A percentile compares a stretch with the other conserved stretches of the same genome.
phyloP scores from a whole-genome alignment of 2,329 filamentous ascomycete species.

The Fusarium sarcochroum region DNA sequence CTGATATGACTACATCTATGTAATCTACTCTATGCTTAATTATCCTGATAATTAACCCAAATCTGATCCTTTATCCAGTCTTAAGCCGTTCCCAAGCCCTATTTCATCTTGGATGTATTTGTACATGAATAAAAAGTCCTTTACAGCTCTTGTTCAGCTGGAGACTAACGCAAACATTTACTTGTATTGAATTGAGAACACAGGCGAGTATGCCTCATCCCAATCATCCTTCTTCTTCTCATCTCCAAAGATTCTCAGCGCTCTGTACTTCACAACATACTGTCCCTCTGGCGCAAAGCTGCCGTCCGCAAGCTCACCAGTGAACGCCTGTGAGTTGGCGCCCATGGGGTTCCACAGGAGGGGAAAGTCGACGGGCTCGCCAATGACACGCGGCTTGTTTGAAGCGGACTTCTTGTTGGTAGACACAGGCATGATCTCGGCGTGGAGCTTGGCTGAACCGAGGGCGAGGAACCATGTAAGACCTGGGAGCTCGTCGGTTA shows the following conservation, averaged over 20 bases:
- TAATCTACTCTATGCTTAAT: conserved; percentile 5
- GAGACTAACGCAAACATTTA: background rate
- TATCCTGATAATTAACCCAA: background rate
- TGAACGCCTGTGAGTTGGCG: conserved; percentile 54
- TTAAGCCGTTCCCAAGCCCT: background rate
- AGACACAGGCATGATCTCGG: conserved; percentile 60
- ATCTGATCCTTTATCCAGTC: background rate
- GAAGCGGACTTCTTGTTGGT: conserved; percentile 41
- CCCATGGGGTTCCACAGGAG: conserved; percentile 50
- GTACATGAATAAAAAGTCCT: conserved; percentile 14
- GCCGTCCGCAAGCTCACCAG: conserved; percentile 63
- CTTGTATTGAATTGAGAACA: conserved; percentile 63
- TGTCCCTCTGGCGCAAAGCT: conserved; percentile 62
- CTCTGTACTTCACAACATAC: conserved; percentile 65
- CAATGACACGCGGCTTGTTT: conserved; percentile 56
- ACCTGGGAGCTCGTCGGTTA: conserved; percentile 55
- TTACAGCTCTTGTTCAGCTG: no score
- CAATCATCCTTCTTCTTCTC: conserved; percentile 60
- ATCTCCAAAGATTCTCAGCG: conserved; percentile 67
- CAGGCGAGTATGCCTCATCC: conserved; percentile 58
- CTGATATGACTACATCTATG: background rate
- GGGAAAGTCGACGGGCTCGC: conserved; percentile 61
- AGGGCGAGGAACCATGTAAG: conserved; percentile 60
- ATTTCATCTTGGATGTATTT: conserved; percentile 10
- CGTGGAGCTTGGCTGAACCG: conserved; percentile 60